Conservation (phyloP, 371 early-diverging fungal species). For the Mucor mucedo region DNA sequence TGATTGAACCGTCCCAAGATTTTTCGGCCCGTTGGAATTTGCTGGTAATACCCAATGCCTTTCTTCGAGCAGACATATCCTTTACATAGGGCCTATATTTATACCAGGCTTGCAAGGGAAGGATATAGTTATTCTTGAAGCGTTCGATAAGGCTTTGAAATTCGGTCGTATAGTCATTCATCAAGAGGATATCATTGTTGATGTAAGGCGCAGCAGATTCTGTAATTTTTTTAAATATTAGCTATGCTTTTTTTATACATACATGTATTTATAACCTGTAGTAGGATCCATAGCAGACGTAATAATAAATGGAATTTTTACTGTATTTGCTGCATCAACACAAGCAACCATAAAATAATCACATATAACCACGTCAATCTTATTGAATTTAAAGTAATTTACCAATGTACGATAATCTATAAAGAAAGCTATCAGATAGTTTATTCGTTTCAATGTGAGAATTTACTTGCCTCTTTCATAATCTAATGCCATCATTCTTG, state of each 20-base stretch:
- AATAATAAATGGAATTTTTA: constrained; percentile 12
- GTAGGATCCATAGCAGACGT: constrained; percentile 4
- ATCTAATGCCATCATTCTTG: too few species aligned
- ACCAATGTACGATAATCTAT: background rate
- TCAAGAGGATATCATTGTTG: constrained; percentile 13
- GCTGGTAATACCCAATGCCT: background rate
- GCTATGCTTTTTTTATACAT: constrained; percentile 3
- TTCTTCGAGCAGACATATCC: constrained; percentile 1
- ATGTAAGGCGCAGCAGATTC: constrained; percentile 21
- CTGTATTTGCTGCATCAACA: constrained; percentile 8
- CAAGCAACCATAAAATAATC: constrained; percentile 17
- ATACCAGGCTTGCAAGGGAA: background rate
- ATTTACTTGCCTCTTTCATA: too few species aligned
- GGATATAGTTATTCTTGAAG: constrained; percentile 16
- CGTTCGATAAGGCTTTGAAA: constrained; percentile 8
- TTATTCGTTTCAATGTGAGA: too few species aligned
- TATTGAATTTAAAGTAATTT: constrained; percentile 7
- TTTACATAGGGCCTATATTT: background rate
- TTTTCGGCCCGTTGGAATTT: background rate
- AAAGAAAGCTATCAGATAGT: background rate
- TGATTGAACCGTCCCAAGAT: constrained; percentile 21
- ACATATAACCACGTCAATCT: constrained; percentile 13
- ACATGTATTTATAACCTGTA: constrained; percentile 2
- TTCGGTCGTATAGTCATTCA: constrained; percentile 27
- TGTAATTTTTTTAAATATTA: constrained; percentile 4